Base-by-base conservation (phyloP, 805 yeast genomes). In the Candida pini region DNA sequence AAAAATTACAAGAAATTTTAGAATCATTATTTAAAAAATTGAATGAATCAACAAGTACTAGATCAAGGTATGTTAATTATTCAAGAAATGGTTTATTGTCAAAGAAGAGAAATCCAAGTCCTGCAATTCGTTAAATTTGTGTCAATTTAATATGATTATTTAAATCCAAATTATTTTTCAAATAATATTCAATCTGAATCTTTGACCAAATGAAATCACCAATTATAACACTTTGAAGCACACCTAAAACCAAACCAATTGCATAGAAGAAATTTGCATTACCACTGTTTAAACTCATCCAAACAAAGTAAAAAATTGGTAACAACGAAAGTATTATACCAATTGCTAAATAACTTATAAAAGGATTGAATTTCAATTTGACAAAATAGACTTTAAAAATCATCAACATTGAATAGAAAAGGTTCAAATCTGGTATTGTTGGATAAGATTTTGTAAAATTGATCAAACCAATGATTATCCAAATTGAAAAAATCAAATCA, bases 211-310 rank as follows among this genome's bases (percentile, higher is more conserved):
- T 62, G 44, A 85, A 73, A 49, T 92, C 97, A 28, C 81, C 69
- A 13, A 88, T 50, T 3, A 85, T 65, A 20, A 84, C 57, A 0
- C 78, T 76, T 45, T 87, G 69, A 4, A 88, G 84, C 7, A 78
- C 63, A 0, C 84, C 79, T 58, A 87, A 81, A 3, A 81, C 84
- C 39, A 92, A 68, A 4, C 92, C 86, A 49, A 92, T 83, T 25
- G 97, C 96, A 63, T 90, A 92, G 64, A 88, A 92, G 65, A 92
- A 92, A 60, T 92, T 92, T 34, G 96, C 80, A 62, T 92, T 92
- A 18, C 98, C 99, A 21, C 92, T 86, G 10, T 96, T 96, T 38
- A 86, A 68, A 39, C 81, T 82, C 46, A 90, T 85, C 99, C 99
- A 92, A 40, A 92, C 72, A 57, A 87, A 87, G 63, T 88, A 88